Percentiles rank a stretch among this genome's conserved stretches.
Evolutionary conservation across 1,139 yeast species (phyloP).

Genomic region (Candida labiduridarum): DNA sequence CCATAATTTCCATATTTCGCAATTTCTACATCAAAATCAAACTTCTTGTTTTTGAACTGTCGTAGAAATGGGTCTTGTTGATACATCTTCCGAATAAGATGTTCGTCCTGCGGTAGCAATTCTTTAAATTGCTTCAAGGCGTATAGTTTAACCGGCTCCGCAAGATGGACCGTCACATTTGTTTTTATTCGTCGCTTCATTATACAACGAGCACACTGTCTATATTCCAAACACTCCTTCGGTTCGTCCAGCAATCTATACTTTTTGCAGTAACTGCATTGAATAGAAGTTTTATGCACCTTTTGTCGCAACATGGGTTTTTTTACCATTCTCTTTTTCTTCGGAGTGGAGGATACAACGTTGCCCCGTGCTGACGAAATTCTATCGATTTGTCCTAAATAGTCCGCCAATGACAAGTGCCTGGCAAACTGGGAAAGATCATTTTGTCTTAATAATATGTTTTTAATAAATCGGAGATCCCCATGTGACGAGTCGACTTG

Average conservation of each 20-base stretch:
- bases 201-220: slow-evolving; percentile 2
- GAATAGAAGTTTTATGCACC: neutral
- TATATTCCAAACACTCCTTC: neutral
- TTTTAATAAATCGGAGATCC: neutral
- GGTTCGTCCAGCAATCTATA: slow-evolving; percentile 2
- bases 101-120: neutral
- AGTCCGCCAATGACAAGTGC: neutral
- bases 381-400: slow-evolving; percentile 2
- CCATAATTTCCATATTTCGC: neutral
- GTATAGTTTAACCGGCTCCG: neutral
- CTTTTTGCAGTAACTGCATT: neutral
- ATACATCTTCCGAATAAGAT: neutral
- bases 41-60: neutral
- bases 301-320: neutral
- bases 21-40: neutral
- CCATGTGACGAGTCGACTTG: slow-evolving; percentile 1
- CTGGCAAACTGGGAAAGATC: neutral
- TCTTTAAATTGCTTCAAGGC: slow-evolving; percentile 1
- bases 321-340: neutral
- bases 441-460: neutral
- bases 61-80: neutral
- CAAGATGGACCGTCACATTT: neutral
- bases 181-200: neutral
- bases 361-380: neutral
- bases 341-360: neutral